phyloP scores from a whole-genome alignment of 306 rosid genomes.

The Carpinus viminea region DNA sequence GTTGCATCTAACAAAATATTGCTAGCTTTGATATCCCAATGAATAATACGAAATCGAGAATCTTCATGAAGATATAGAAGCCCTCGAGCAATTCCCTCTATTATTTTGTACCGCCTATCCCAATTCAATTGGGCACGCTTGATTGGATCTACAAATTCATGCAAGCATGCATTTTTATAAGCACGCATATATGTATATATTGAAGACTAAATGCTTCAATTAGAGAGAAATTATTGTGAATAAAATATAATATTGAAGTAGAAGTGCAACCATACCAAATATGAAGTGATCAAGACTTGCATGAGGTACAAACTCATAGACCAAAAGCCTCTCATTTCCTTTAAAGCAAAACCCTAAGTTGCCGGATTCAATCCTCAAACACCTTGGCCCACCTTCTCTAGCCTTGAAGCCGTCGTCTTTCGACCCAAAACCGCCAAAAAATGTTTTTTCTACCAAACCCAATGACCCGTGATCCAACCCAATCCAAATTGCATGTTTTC shows the following conservation, averaged over 20 bases:
- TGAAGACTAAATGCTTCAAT: background rate
- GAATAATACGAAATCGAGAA: background rate
- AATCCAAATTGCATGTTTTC: too few relatives aligned
- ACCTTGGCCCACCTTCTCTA: too few relatives aligned
- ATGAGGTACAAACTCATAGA: conserved; percentile 20
- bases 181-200: background rate
- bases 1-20: conserved; percentile 16
- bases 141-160: background rate
- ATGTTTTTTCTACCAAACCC: too few relatives aligned
- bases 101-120: conserved; percentile 10
- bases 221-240: background rate
- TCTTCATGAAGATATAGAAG: background rate
- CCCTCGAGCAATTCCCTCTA: background rate
- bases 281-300: conserved; percentile 13
- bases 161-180: background rate
- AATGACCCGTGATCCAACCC: too few relatives aligned
- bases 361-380: too few relatives aligned
- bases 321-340: background rate
- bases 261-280: background rate
- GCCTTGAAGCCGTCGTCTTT: too few relatives aligned
- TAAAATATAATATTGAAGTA: background rate
- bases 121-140: conserved; percentile 17
- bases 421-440: too few relatives aligned
- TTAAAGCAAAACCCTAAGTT: conserved; percentile 13
- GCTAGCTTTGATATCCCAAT: background rate